Evolutionary conservation across 257 asterid genomes (phyloP), one percentile per base, ranked within the genome.

Genomic region (Nicotiana obtusifolia): DNA sequence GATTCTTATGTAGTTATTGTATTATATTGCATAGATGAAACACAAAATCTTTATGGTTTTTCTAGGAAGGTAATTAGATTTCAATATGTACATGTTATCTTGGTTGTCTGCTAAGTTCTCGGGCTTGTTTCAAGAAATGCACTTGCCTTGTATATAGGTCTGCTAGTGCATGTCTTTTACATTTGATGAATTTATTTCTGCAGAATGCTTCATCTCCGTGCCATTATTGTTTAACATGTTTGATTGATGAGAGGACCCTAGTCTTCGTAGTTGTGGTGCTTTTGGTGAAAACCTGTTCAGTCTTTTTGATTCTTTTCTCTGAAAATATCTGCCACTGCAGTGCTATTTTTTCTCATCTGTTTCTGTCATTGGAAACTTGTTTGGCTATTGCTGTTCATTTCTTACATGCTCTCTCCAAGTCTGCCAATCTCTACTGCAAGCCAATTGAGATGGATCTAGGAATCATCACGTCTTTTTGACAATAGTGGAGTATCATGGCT

Each of bases 181-280:
- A 22, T 73, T 73, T 73, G 60, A 73, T 44, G 78, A 47, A 47
- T 47, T 73, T 73, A 24, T 73, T 71, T 47, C 22, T 47, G 78
- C 41, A 22, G 7, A 30, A 37, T 73, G 78, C 61, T 73, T 73
- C 9, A 73, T 47, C 61, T 14, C 41, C 24, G 35, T 71, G 37
- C 35, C 78, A 14, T 14, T 13, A 56, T 22, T 44, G 7, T 71
- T 71, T 71, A 22, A 33, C 35, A 22, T 10, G 19, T 47, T 71
- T 41, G 59, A 44, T 71, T 71, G 33, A 13, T 71, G 53, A 71
- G 60, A 47, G 61, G 61, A 73, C 61, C 61, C 2, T 47, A 47
- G 61, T 47, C 61, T 69, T 73, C 22, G 22, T 73, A 22, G 61
- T 47, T 22, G 78, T 73, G 37, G 22, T 17, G 7, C 78, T 44